Evolutionary conservation across 177 flowering plant species (phyloP).

Genomic region (Vitis hybrid): DNA sequence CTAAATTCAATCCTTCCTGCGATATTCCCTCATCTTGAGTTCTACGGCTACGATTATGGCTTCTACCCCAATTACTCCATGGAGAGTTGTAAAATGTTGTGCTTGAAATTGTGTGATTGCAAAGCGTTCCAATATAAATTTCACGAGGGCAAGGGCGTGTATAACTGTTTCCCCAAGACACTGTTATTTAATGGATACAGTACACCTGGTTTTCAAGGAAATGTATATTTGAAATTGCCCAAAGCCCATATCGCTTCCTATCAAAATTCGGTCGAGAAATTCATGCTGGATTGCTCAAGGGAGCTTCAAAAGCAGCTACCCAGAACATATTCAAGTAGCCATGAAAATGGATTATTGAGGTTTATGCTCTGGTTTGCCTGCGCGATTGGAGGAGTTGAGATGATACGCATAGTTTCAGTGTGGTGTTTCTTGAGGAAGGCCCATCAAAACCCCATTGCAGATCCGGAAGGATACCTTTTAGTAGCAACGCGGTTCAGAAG

Average conservation of each 20-base stretch:
- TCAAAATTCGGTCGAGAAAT: background rate
- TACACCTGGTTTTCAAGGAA: constrained; percentile 9
- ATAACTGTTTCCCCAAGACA: constrained; percentile 24
- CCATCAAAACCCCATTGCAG: no score
- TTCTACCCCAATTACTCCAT: background rate
- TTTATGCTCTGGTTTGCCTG: constrained; percentile 18
- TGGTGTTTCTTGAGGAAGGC: constrained; percentile 3
- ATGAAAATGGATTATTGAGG: background rate
- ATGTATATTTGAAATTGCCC: constrained; percentile 25
- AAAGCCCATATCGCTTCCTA: background rate
- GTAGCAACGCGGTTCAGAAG: constrained; percentile 26
- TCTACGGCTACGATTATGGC: constrained; percentile 31
- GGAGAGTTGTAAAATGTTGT: constrained; percentile 19
- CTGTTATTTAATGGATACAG: constrained; percentile 25
- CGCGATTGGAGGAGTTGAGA: constrained; percentile 21
- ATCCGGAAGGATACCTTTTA: constrained; percentile 13
- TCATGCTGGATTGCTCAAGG: background rate
- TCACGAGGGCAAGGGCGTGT: background rate
- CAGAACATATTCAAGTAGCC: background rate
- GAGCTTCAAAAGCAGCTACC: background rate
- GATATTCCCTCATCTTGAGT: constrained; percentile 20
- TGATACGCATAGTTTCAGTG: background rate
- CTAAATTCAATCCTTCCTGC: constrained; percentile 16
- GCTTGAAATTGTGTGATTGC: constrained; percentile 25
- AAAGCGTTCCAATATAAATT: constrained; percentile 21